A percentile compares a stretch with the other conserved stretches of the same genome.
Conservation (phyloP, 371 early-diverging fungal genomes). For the Gilbertella persicaria region DNA sequence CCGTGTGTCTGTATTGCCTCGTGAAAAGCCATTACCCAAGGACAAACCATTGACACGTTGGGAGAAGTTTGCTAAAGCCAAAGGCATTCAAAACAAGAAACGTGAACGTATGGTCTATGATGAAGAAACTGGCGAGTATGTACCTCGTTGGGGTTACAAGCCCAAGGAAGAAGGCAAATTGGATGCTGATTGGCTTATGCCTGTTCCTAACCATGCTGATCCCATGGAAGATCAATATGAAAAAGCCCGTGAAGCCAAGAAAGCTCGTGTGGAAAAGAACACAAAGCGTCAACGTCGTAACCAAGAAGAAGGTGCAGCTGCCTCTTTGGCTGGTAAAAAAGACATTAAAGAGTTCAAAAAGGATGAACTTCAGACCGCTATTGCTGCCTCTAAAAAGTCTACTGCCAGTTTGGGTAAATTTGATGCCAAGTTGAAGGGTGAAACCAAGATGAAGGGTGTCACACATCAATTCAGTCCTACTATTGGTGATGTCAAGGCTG, state of each 20-base stretch:
- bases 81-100: conserved; percentile 95
- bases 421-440: conserved; percentile 76
- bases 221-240: conserved; percentile 87
- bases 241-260: conserved; percentile 78
- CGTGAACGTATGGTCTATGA: conserved; percentile 84
- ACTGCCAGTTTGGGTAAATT: conserved; percentile 93
- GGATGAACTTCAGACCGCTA: conserved; percentile 64
- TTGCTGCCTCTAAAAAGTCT: conserved; percentile 69
- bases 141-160: conserved; percentile 92
- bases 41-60: conserved; percentile 92
- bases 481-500: conserved; percentile 55
- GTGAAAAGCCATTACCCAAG: conserved; percentile 93
- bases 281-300: conserved; percentile 83
- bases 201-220: conserved; percentile 83
- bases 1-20: conserved; percentile 69
- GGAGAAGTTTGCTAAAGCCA: conserved; percentile 99
- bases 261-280: conserved; percentile 87
- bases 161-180: conserved; percentile 69
- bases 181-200: conserved; percentile 86
- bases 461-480: conserved; percentile 74
- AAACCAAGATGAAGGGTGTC: conserved; percentile 78
- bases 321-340: conserved; percentile 50
- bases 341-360: conserved; percentile 61
- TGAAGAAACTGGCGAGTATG: conserved; percentile 86
- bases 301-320: conserved; percentile 70